Base-by-base conservation (phyloP, 768 basidiomycete species). In the Serendipita sp. region DNA sequence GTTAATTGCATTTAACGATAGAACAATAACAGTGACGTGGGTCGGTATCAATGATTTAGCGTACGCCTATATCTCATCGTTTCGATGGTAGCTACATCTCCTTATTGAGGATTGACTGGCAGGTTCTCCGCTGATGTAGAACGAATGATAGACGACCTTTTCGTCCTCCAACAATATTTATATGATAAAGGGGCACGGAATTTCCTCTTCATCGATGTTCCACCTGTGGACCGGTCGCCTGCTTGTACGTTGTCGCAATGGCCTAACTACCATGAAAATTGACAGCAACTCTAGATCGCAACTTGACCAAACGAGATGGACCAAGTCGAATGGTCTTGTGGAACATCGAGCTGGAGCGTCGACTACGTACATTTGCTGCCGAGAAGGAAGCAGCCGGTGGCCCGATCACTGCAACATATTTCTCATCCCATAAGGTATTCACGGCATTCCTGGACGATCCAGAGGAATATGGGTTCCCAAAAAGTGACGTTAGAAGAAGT, bases 11-110 rank as follows among this genome's bases (percentile, higher is more conserved):
- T 16, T 10, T 41, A 24, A 11, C 30, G 28, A 24, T 34, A 54
- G n/a, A n/a, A n/a, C n/a, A 11, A 41, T 60, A 32, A 60, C 64
- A 85, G 83, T 83, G 3, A 83, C 80, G 2, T 86, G 83, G 82
- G 75, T 84, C 56, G 85, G 85, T 2, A 85, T 86, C 65, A 86
- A 86, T 65, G 85, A 86, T 72, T 79, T 68, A 5, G 70, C 67
- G 30, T 41, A 47, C 30, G 80, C 75, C 80, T 76, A 81, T n/a
- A n/a, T n/a, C n/a, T n/a, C 82, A 70, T 60, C 78, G 67, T 16
- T 30, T 48, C 56, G 37, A 13, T 28, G 30, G 10, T 63, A 7
- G n/a, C 3, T 16, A 30, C n/a, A n/a, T n/a, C n/a, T 8, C 45
- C 11, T 54, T 16, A 16, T 32, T 18, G 35, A 18, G 16, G 15